These are phyloP conservation scores for Catunica adiposa DNA, from an alignment of 2,329 filamentous ascomycete genomes.

Conservation along the genomic window DNA sequence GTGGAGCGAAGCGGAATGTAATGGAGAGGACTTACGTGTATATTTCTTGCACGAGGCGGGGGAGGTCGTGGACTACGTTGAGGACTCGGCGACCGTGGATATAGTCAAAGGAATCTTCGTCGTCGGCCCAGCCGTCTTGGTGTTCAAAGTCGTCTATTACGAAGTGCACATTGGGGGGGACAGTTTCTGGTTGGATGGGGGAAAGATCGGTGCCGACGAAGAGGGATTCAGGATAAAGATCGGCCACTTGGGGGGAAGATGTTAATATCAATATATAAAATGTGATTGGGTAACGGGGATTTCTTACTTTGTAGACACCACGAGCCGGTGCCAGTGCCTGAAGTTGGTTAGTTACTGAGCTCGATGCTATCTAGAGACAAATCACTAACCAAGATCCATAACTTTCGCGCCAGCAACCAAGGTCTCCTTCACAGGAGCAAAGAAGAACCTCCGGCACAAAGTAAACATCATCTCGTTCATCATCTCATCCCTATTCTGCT, in stretches of 20 bases:
- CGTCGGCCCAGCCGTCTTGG: slow-evolving; percentile 32
- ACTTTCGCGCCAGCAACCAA: slow-evolving; percentile 24
- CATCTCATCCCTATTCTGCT: slow-evolving; percentile 27
- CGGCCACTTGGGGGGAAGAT: slow-evolving; percentile 30
- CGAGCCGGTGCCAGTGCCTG: slow-evolving; percentile 34
- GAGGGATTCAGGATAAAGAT: slow-evolving; percentile 27
- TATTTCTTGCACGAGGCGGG: slow-evolving; percentile 26
- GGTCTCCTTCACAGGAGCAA: slow-evolving; percentile 26
- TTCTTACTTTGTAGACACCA: slow-evolving; percentile 35
- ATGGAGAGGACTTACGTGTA: slow-evolving; percentile 22
- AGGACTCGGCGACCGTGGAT: slow-evolving; percentile 33
- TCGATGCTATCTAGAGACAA: background rate
- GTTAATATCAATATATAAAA: slow-evolving; percentile 36
- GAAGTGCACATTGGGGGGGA: slow-evolving; percentile 35
- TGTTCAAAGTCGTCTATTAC: slow-evolving; percentile 36
- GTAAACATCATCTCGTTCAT: slow-evolving; percentile 26
- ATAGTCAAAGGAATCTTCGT: slow-evolving; percentile 30
- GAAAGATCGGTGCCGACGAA: slow-evolving; percentile 35
- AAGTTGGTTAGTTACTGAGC: background rate
- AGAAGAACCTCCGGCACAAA: slow-evolving; percentile 26
- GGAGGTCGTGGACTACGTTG: slow-evolving; percentile 28
- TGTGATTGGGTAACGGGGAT: background rate
- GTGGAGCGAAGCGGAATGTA: background rate
- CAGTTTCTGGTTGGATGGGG: slow-evolving; percentile 35
- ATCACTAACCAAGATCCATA: slow-evolving; percentile 29